Base-by-base conservation (phyloP, 2,329 filamentous ascomycete genomes). In the Dactylellina parvicollis region DNA sequence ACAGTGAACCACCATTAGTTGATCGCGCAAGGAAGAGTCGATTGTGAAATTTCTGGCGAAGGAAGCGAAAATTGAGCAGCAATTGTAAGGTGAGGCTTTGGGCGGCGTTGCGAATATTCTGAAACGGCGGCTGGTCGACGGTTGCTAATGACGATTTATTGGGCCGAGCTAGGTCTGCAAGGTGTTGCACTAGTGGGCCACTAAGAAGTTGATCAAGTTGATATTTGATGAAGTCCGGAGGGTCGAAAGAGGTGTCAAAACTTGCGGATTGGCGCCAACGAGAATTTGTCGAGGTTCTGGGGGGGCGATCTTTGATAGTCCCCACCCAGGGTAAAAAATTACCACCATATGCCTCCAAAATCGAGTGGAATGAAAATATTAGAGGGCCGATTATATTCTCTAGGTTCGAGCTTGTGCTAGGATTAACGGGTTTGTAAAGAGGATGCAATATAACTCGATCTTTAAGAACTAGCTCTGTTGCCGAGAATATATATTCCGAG, bases 11-110 rank as follows among this genome's bases (percentile, higher is more conserved):
- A 3, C 59, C 67, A 22, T 72, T 36, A 1, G 24, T 34, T 3
- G 67, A 72, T 14, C 67, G 46, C 14, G 50, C 67, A 14, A 72
- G 67, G 28, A 72, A 72, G 22, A 72, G 59, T 26, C 59, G 42
- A 26, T 72, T 72, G 20, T 65, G 67, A 20, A 72, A 57, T 30
- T 54, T 72, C 14, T 57, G 67, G 3, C 55, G 59, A 20, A 72
- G 57, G 18, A 72, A 72, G 3, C 30, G 59, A 34, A 72, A 64
- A 30, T 57, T 38, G 30, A 65, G 42, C 14, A 72, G 10, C 1
- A 59, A 24, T 9, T 49, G 67, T 14, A 72, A 44, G 16, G 22
- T 72, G 5, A 72, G 40, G 36, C 36, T 65, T 28, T 64, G 67
- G 7, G 67, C 20, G 0, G 52, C 36, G 20, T 54, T 24, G 20